phyloP scores from a whole-genome alignment of 331 rosid genomes.

The Prunus yedoensis region DNA sequence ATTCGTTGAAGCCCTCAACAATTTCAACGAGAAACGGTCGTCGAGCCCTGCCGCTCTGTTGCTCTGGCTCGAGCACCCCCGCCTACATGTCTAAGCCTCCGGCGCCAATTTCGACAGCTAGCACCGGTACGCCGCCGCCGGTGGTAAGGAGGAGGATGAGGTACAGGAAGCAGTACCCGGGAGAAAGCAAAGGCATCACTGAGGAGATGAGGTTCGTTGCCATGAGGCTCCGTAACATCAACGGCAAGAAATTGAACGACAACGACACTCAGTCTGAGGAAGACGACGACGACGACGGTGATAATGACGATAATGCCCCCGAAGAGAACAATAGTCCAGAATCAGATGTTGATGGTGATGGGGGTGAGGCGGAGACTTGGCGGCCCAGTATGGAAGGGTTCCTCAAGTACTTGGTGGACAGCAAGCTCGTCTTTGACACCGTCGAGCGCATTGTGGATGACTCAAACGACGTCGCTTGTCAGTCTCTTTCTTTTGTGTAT shows the following conservation, averaged over 20 bases:
- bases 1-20: conserved; percentile 1
- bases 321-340: conserved; percentile 2
- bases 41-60: conserved; percentile 28
- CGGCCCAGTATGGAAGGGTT: conserved; percentile 64
- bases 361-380: conserved; percentile 45
- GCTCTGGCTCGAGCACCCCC: conserved; percentile 29
- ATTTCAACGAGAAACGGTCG: conserved; percentile 7
- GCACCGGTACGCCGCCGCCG: conserved; percentile 32
- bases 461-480: conserved; percentile 67
- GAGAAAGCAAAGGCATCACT: conserved; percentile 77
- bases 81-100: conserved; percentile 20
- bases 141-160: conserved; percentile 47
- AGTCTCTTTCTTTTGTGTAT: conserved; percentile 13
- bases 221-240: conserved; percentile 70
- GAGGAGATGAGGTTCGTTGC: conserved; percentile 97
- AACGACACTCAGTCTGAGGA: background rate
- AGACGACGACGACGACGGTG: background rate
- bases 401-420: conserved; percentile 65
- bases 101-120: background rate
- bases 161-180: conserved; percentile 67
- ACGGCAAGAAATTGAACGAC: conserved; percentile 15
- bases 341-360: conserved; percentile 18
- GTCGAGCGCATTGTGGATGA: conserved; percentile 79
- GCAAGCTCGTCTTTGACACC: conserved; percentile 61
- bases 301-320: conserved; percentile 13